Conservation (phyloP, 805 yeast genomes). For the Ogataea glucozyma region DNA sequence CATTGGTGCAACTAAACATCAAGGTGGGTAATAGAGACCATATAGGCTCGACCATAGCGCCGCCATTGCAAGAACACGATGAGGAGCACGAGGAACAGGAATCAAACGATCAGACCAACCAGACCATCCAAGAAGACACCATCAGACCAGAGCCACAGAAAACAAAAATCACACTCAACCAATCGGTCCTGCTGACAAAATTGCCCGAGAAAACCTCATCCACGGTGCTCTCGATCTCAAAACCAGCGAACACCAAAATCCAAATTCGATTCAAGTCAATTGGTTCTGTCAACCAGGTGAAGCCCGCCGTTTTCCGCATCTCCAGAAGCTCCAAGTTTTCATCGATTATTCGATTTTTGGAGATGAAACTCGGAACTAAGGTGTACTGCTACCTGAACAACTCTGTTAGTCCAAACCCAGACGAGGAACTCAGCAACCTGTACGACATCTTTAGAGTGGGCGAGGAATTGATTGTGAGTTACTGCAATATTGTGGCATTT, state of each 20-base stretch:
- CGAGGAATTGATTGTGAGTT: constrained; percentile 44
- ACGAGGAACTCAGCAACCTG: constrained; percentile 42
- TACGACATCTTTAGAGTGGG: constrained; percentile 37
- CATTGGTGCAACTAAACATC: constrained; percentile 22
- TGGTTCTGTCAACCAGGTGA: constrained; percentile 53
- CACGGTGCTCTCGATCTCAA: constrained; percentile 23
- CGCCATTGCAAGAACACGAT: constrained; percentile 4
- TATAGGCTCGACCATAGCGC: neutral
- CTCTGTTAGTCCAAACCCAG: constrained; percentile 47
- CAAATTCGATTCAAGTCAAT: constrained; percentile 59
- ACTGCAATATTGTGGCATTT: constrained; percentile 48
- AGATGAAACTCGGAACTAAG: constrained; percentile 37
- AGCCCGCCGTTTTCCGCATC: constrained; percentile 52
- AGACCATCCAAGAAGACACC: constrained; percentile 8
- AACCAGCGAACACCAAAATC: constrained; percentile 34
- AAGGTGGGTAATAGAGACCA: constrained; percentile 17
- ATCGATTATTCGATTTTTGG: constrained; percentile 47
- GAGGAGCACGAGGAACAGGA: constrained; percentile 14
- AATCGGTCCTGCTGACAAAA: constrained; percentile 29
- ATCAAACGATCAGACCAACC: neutral
- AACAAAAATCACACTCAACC: constrained; percentile 33
- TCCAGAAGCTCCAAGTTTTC: constrained; percentile 48
- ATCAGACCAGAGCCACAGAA: constrained; percentile 24
- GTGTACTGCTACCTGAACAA: constrained; percentile 47
- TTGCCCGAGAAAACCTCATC: constrained; percentile 28